Evolutionary conservation across 768 basidiomycete genomes (phyloP), one percentile per base, ranked within the genome.

Genomic region (Collybia sordida): DNA sequence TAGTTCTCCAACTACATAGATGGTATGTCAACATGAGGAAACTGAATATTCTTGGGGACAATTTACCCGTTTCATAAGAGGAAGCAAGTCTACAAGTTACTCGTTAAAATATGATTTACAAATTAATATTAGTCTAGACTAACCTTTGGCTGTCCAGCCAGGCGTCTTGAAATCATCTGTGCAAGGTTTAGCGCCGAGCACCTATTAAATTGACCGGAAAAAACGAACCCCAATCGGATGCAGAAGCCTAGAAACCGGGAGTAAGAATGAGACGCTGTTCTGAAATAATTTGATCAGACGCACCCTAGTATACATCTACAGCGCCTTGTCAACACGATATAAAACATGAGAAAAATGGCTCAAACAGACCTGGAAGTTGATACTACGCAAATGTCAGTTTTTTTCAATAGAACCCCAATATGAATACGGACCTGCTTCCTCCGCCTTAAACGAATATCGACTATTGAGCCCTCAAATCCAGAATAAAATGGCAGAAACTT

Each of bases 131-230:
- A 44, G 27, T 17, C 19, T 8, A 28, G 40, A 46, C 31, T 3
- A 14, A 82, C 82, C 82, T 64, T 85, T 72, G 7, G 80, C 79
- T 7, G 77, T 80, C 85, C 85, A 86, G 41, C 85, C 85, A 37
- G 78, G 76, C 17, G 76, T 75, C 72, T 86, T 87, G 75, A 87
- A 88, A 64, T 86, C 85, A 61, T 87, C 85, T 85, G 51, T 64
- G 55, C 68, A 64, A 17, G n/a, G n/a, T n/a, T n/a, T n/a, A n/a
- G n/a, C n/a, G n/a, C n/a, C 40, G 19, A 17, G 38, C 17, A 11
- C 7, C 22, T 6, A 24, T 44, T 7, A 7, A 28, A n/a, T 2
- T 24, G 11, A 48, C 22, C 17, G 41, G 18, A 25, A 14, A 6
- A 27, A 25, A 56, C 74, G 38, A 52, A 84, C 84, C 81, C 83